Evolutionary conservation across 164 flowering plant genomes (phyloP).

Genomic region (Hamamelis virginiana): DNA sequence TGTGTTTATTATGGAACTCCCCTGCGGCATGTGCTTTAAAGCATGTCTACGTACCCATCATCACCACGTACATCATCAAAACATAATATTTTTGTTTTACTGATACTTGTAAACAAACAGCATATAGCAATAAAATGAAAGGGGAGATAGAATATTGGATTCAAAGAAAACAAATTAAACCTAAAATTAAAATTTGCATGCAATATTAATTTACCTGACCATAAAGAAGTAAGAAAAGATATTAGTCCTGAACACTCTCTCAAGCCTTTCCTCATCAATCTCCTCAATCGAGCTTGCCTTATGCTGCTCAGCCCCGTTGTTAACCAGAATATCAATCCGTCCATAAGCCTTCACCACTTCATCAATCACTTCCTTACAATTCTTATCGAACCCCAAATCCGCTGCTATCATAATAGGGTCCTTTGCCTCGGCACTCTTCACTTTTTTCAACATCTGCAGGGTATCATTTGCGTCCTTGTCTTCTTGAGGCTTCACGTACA

Average conservation of each 20-base stretch:
- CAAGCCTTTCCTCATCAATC: conserved; percentile 44
- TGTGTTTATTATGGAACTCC: conserved; percentile 66
- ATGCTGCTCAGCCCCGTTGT: conserved; percentile 65
- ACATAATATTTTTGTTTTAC: too few relatives aligned
- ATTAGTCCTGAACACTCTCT: conserved; percentile 63
- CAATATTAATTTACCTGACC: conserved; percentile 36
- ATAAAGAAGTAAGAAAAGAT: conserved; percentile 54
- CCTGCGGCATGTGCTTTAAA: conserved; percentile 73
- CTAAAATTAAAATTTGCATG: not conserved
- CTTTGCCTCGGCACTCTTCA: conserved; percentile 38
- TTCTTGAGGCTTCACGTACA: conserved; percentile 63
- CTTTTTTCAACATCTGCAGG: conserved; percentile 37
- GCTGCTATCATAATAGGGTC: conserved; percentile 57
- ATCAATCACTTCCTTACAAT: conserved; percentile 59
- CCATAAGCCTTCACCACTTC: conserved; percentile 55
- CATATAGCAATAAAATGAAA: not conserved
- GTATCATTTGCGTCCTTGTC: conserved; percentile 77
- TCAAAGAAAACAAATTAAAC: not conserved
- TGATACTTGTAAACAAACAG: too few relatives aligned
- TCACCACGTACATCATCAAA: not conserved
- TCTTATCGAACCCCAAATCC: conserved; percentile 61
- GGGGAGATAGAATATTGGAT: too few relatives aligned
- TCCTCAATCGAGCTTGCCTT: conserved; percentile 39
- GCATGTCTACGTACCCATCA: conserved; percentile 39
- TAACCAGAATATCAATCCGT: conserved; percentile 55